A percentile compares a stretch with the other conserved stretches of the same genome.
phyloP scores from a whole-genome alignment of 2,329 filamentous ascomycete species.

The Ilyonectria sp. region DNA sequence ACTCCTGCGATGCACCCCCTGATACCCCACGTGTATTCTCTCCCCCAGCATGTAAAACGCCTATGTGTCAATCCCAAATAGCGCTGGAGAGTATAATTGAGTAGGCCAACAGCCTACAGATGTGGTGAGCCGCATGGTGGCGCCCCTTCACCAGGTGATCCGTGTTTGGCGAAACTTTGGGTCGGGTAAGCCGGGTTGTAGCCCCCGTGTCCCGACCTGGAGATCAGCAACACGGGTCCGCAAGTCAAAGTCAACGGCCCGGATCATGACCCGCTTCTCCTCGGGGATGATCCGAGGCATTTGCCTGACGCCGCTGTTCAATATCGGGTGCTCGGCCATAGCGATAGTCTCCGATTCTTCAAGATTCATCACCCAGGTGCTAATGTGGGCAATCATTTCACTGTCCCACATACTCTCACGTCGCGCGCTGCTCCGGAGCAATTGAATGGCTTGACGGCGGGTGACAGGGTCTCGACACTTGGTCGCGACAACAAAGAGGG shows the following conservation, averaged over 20 bases:
- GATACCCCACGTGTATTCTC: not conserved
- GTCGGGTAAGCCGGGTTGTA: conserved; percentile 64
- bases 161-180: conserved; percentile 62
- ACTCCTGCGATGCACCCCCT: not conserved
- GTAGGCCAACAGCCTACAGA: not conserved
- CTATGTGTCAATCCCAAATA: not conserved
- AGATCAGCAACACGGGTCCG: conserved; percentile 65
- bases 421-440: conserved; percentile 72
- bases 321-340: conserved; percentile 33
- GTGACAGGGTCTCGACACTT: conserved; percentile 73
- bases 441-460: conserved; percentile 72
- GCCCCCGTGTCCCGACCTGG: conserved; percentile 68
- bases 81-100: not conserved
- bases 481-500: conserved; percentile 76
- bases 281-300: conserved; percentile 60
- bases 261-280: conserved; percentile 69
- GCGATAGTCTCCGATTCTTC: conserved; percentile 64
- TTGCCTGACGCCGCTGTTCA: conserved; percentile 25
- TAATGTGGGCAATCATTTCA: conserved; percentile 69
- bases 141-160: conserved; percentile 62
- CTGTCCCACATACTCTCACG: conserved; percentile 81
- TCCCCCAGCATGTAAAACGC: not conserved
- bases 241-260: conserved; percentile 70
- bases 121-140: not conserved
- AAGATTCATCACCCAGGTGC: conserved; percentile 68